Evolutionary conservation across 805 yeast genomes (phyloP), one percentile per base, ranked within the genome.

Genomic region (Metschnikowia kofuensis): DNA sequence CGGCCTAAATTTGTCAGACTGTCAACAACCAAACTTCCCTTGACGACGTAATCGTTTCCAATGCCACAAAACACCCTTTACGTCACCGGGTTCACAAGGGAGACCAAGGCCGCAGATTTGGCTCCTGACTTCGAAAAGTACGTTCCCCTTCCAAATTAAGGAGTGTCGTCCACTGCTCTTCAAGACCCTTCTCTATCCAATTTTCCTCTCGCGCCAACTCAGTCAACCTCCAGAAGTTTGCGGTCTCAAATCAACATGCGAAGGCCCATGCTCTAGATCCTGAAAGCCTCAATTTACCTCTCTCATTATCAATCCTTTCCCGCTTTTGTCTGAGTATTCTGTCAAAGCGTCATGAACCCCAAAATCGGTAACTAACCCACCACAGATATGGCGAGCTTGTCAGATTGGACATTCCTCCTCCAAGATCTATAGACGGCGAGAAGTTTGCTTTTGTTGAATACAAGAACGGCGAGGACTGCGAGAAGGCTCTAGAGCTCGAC

Each of bases 361-460:
- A 29, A 41, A 51, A 51, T 31, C 14, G 32, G 36, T 27, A 44
- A 55, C 58, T 44, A 47, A 54, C 48, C 47, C 32, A 10, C 40
- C 35, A 28, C 59, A 80, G 85, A 62, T 78, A 57, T 54, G 87
- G 87, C 43, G 75, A 74, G 55, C 68, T 83, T 39, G 78, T 79
- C 43, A 74, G 84, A 65, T 77, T 82, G 44, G 84, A 78, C 53
- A 78, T 82, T 41, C 82, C 85, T 38, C 86, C 86, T 47, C 83
- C 85, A 51, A 76, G 81, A 64, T 71, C 77, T 29, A 76, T 76
- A 48, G 83, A 79, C 55, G 82, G 82, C 37, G 74, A 79, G 52
- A 83, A 81, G 57, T 83, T 73, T 58, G 87, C 85, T 7, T 83
- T 82, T 64, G 86, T 83, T 27, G 85, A 82, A 59, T 83, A 74